A percentile compares a stretch with the other conserved stretches of the same genome.
Evolutionary conservation across 2,329 filamentous ascomycete species (phyloP).

Genomic region (Plenodomus tracheiphilus): DNA sequence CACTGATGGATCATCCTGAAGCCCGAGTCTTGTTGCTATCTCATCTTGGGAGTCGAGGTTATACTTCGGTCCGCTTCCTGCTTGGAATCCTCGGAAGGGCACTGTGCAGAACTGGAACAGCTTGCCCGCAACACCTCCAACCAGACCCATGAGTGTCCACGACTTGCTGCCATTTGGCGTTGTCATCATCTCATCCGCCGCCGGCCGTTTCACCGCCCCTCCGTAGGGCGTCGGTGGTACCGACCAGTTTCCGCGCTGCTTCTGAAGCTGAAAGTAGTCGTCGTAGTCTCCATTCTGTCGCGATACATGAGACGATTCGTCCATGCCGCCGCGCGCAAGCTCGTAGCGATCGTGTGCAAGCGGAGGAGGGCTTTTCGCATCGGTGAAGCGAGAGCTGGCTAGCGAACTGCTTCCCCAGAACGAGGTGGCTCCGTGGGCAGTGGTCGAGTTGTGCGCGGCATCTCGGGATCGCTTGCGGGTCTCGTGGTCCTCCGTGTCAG

Average conservation of each 20-base stretch:
- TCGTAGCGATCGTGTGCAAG: constrained; percentile 57
- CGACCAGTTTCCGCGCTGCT: constrained; percentile 43
- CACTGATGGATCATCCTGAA: constrained; percentile 20
- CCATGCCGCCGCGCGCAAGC: constrained; percentile 53
- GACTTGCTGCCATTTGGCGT: constrained; percentile 28
- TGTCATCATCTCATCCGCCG: constrained; percentile 12
- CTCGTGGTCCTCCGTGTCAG: constrained; percentile 30
- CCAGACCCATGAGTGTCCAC: constrained; percentile 58
- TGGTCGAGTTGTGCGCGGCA: constrained; percentile 12
- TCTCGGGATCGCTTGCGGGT: constrained; percentile 37
- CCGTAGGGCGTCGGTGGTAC: constrained; percentile 31
- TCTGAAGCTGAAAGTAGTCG: constrained; percentile 44
- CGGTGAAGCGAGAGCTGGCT: constrained; percentile 23
- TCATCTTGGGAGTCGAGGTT: constrained; percentile 51
- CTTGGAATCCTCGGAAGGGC: constrained; percentile 82
- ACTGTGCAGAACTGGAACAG: constrained; percentile 81
- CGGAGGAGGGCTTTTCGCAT: constrained; percentile 45
- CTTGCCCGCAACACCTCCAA: constrained; percentile 72
- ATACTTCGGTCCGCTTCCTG: constrained; percentile 78
- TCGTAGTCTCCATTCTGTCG: constrained; percentile 48
- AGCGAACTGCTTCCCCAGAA: constrained; percentile 25
- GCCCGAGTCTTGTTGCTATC: constrained; percentile 27
- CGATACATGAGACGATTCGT: constrained; percentile 48
- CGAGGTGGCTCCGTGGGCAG: constrained; percentile 16
- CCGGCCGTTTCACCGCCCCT: constrained; percentile 15